Percentiles rank a stretch among this genome's conserved stretches.
Evolutionary conservation across 345 rosid species (phyloP).

Genomic region (Leavenworthia alabamica): DNA sequence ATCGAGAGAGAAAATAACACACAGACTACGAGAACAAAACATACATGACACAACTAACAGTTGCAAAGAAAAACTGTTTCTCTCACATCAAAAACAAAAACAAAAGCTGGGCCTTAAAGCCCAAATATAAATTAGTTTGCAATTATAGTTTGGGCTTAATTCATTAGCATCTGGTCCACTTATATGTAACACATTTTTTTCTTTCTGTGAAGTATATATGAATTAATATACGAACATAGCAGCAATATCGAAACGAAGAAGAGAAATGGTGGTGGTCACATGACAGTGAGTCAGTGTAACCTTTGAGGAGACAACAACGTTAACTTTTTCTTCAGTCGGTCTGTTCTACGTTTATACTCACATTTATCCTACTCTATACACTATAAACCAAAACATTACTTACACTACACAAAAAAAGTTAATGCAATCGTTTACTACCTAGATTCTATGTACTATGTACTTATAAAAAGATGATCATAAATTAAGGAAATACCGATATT

Average conservation of each 20-base stretch:
- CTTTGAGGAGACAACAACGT: slow-evolving; percentile 32
- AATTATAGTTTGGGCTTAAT: background rate
- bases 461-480: too few relatives aligned
- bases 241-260: background rate
- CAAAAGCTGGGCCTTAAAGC: background rate
- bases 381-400: too few relatives aligned
- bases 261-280: slow-evolving; percentile 23
- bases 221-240: background rate
- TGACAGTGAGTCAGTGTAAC: slow-evolving; percentile 24
- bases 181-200: background rate
- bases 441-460: too few relatives aligned
- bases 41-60: background rate
- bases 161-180: background rate
- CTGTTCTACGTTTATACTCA: too few relatives aligned
- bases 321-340: slow-evolving; percentile 21
- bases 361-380: too few relatives aligned
- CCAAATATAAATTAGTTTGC: background rate
- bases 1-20: slow-evolving; percentile 3
- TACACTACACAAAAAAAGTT: too few relatives aligned
- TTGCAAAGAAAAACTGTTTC: too few relatives aligned
- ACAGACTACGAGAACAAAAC: background rate
- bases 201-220: too few relatives aligned
- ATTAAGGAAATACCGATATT: too few relatives aligned
- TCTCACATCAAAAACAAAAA: too few relatives aligned
- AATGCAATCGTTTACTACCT: too few relatives aligned